Conservation (phyloP, 768 basidiomycete species). For the Dentipellis fragilis region DNA sequence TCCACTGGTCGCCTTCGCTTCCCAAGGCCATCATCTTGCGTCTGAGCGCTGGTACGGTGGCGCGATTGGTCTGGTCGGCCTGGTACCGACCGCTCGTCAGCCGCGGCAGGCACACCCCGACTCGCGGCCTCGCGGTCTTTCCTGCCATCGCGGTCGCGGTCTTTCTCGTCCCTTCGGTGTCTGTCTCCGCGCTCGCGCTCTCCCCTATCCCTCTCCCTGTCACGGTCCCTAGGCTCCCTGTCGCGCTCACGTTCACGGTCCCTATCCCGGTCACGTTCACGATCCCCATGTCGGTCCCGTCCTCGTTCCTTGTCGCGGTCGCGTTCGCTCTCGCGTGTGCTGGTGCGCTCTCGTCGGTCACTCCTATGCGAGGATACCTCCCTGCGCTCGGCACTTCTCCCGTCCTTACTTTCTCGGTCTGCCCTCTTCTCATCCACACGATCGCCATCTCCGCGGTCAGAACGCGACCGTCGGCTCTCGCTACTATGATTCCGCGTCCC, state of each 20-base stretch:
- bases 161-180: constrained; percentile 23
- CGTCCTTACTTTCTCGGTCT: constrained; percentile 37
- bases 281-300: constrained; percentile 14
- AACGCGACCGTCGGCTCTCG: constrained; percentile 58
- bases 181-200: constrained; percentile 23
- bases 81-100: constrained; percentile 48
- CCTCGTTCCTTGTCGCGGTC: constrained; percentile 21
- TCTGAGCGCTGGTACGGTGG: constrained; percentile 34
- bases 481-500: constrained; percentile 61
- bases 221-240: constrained; percentile 14
- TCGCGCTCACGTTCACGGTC: constrained; percentile 20
- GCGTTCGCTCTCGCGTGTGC: constrained; percentile 35
- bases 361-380: constrained; percentile 30
- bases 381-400: constrained; percentile 29
- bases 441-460: constrained; percentile 40
- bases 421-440: constrained; percentile 39
- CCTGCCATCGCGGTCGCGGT: constrained; percentile 51
- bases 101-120: constrained; percentile 22
- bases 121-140: constrained; percentile 47
- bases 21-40: constrained; percentile 56
- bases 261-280: constrained; percentile 18
- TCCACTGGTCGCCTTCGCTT: constrained; percentile 62
- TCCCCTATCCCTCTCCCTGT: constrained; percentile 16
- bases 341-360: constrained; percentile 31
- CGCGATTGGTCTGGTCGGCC: constrained; percentile 50